Evolutionary conservation across 495 filamentous ascomycete species (phyloP), one percentile per base, ranked within the genome.

Genomic region (Podospora tetraspora): DNA sequence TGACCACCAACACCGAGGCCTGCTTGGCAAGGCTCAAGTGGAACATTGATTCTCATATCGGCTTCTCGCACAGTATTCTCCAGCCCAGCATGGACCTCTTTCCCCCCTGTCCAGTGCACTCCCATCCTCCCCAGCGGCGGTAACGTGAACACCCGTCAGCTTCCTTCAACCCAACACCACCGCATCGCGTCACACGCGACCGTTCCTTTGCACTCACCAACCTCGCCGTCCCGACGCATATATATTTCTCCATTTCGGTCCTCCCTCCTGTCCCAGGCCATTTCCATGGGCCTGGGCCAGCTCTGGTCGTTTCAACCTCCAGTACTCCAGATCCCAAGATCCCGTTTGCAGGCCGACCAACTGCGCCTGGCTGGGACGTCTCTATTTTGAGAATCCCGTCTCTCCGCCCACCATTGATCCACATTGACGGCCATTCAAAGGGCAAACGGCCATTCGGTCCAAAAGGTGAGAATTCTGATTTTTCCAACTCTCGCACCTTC

Each of bases 101-200:
- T n/a, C 30, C 9, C 34, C 34, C 34, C 34, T 1, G 4, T 13
- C 11, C 11, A 13, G 32, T 16, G 13, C 34, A 13, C 13, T 13
- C 13, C 34, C 4, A 12, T 43, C 13, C 13, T 43, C 13, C 13
- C 13, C 12, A 19, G 43, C n/a, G 3, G 43, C 19, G 32, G 58
- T 68, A 69, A 71, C 69, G 66, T 73, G 69, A 71, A 69, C 64
- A 72, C 70, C 70, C 70, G 43, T 52, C 43, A 52, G 7, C 43
- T 52, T 52, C 19, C 43, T 43, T 52, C 43, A n/a, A n/a, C 43
- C 43, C 12, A n/a, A n/a, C 43, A 52, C 43, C 19, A 52, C 43
- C 43, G 19, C 19, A n/a, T 52, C 43, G 43, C 43, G 43, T 52
- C 12, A 7, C 43, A 52, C 43, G 43, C 43, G 43, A 52, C 19